Evolutionary conservation across 805 yeast species (phyloP).

Genomic region (Spencermartinsiella europaea): DNA sequence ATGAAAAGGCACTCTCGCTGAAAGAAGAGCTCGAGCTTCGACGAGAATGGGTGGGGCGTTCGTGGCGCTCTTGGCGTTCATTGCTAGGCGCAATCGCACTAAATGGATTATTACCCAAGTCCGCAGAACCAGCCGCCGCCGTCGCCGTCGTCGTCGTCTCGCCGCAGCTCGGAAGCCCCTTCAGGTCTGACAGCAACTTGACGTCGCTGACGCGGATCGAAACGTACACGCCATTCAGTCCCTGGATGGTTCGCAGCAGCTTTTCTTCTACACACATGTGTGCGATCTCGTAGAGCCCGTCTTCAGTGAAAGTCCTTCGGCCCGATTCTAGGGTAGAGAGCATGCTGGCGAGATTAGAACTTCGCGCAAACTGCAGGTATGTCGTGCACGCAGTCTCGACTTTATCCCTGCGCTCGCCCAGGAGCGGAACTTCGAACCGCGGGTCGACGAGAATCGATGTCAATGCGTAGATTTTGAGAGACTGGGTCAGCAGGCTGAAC

Average conservation of each 20-base stretch:
- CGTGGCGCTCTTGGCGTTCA: not conserved
- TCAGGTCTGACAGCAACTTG: not conserved
- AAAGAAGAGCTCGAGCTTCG: too few species aligned
- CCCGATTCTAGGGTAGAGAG: not conserved
- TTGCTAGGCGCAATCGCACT: not conserved
- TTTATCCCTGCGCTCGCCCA: not conserved
- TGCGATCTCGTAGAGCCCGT: not conserved
- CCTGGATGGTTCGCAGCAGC: not conserved
- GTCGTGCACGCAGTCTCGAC: not conserved
- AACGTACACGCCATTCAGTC: not conserved
- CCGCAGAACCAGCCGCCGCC: not conserved
- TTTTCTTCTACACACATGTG: not conserved
- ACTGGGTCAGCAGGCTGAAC: not conserved
- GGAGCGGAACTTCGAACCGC: not conserved
- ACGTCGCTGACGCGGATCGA: not conserved
- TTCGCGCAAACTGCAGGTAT: not conserved
- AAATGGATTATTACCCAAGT: not conserved
- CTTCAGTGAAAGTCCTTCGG: not conserved
- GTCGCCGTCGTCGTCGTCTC: not conserved
- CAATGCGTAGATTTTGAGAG: not conserved
- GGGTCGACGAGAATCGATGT: not conserved
- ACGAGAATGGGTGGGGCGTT: not conserved
- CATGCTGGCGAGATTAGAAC: not conserved
- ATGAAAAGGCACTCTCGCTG: not conserved
- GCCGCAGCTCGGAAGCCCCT: not conserved